Base-by-base conservation (phyloP, 352 stramenopile genomes). In the Phytopythium vexans region DNA sequence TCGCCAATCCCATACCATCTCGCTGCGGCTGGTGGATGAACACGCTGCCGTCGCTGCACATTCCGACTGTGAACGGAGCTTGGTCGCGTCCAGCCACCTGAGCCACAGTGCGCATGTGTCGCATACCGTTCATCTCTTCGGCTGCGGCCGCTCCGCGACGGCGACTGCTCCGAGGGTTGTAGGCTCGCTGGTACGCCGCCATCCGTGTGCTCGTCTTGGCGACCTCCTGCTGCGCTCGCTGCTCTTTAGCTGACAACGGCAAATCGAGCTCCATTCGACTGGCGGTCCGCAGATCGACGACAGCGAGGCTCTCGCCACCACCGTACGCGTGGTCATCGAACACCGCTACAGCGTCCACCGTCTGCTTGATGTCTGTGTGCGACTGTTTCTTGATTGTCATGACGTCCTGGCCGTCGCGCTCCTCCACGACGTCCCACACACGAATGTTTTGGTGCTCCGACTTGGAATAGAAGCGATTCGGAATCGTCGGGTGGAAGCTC, bases 361-460 rank as follows among this genome's bases (percentile, higher is more conserved):
- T 90, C 27, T 90, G 62, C 60, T 94, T 89, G n/a, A 90, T 64
- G 32, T 94, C 77, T 0, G 60, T 62, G 40, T 91, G 81, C 7
- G 72, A 75, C n/a, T 86, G 81, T 64, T 94, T 93, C 31, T 60
- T 65, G 37, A 92, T 62, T 6, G 59, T 68, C 8, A 83, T 63
- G 14, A 43, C 54, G 42, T 65, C 40, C 5, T 58, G 42, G 15
- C 53, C 63, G 12, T 86, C 58, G 11, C 71, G 52, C 31, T 86
- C 64, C 39, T 89, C 82, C 31, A 88, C 75, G 35, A 94, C 53
- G 41, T 82, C 76, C 85, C 85, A 94, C 34, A 94, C 78, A 34
- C 85, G 85, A 33, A 94, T 77, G 44, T 89, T 85, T 56, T 94
- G 85, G 53, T 93, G 78, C 55, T 92, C 81, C 0, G 85, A 94